Percentiles rank a stretch among this genome's conserved stretches.
These are phyloP conservation scores for Gloeophyllum trabeum DNA, from an alignment of 768 basidiomycete genomes.

Conservation along the genomic window DNA sequence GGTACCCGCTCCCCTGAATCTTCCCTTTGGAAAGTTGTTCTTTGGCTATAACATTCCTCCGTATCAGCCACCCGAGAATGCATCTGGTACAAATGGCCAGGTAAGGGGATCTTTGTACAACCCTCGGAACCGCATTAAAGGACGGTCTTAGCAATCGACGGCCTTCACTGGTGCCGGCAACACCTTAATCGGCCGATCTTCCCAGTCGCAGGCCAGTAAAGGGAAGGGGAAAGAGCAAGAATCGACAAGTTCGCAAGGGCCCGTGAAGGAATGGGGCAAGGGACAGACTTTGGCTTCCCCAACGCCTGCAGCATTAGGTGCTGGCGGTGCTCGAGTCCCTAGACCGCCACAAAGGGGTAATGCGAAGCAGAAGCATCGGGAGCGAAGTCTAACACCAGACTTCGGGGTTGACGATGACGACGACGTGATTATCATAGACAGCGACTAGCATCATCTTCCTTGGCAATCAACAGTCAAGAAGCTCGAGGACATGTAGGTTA, in stretches of 20 bases:
- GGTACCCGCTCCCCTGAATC: slow-evolving; percentile 80
- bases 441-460: slow-evolving; percentile 53
- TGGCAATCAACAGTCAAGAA: too few relatives aligned
- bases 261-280: slow-evolving; percentile 19
- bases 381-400: slow-evolving; percentile 56
- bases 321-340: slow-evolving; percentile 43
- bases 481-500: too few relatives aligned
- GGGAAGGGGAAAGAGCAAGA: slow-evolving; percentile 36
- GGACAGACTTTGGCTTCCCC: slow-evolving; percentile 25
- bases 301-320: slow-evolving; percentile 32
- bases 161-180: slow-evolving; percentile 61
- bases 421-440: slow-evolving; percentile 77
- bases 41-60: slow-evolving; percentile 84
- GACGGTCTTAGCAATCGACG: slow-evolving; percentile 22
- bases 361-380: slow-evolving; percentile 23
- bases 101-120: too few relatives aligned
- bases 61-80: slow-evolving; percentile 39
- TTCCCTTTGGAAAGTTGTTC: slow-evolving; percentile 92
- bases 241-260: slow-evolving; percentile 8
- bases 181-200: slow-evolving; percentile 44
- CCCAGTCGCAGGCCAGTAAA: slow-evolving; percentile 34
- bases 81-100: slow-evolving; percentile 5
- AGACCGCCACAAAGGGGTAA: slow-evolving; percentile 19
- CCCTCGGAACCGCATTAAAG: not conserved
- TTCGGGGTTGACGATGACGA: slow-evolving; percentile 65